phyloP scores from a whole-genome alignment of 2,329 filamentous ascomycete species.

The Diaporthe longicolla region DNA sequence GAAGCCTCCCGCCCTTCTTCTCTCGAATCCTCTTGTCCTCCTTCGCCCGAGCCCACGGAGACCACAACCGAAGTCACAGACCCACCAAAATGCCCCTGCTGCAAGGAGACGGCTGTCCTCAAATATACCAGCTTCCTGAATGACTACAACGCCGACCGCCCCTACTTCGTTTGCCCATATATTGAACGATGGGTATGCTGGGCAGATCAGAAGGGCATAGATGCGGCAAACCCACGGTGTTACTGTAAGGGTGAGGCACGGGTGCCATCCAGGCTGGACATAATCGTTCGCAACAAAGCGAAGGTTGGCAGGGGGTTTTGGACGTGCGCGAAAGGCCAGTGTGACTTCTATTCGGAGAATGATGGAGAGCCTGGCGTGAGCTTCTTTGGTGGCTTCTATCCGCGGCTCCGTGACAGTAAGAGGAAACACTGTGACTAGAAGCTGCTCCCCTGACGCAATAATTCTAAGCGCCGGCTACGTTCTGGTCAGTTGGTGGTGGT shows the following conservation, averaged over 20 bases:
- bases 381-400: neutral
- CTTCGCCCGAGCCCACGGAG: neutral
- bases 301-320: conserved; percentile 17
- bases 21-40: too few relatives aligned
- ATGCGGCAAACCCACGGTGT: neutral
- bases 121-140: neutral
- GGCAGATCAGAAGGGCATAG: conserved; percentile 8
- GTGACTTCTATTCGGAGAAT: conserved; percentile 32
- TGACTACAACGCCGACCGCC: neutral
- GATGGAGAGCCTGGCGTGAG: neutral
- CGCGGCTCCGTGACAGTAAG: neutral
- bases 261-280: conserved; percentile 2
- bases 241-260: neutral
- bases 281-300: neutral
- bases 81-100: neutral
- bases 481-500: neutral
- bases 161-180: conserved; percentile 19
- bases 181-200: conserved; percentile 3
- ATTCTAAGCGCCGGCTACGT: neutral
- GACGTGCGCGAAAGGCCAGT: conserved; percentile 11
- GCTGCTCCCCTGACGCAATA: neutral
- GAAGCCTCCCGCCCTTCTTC: too few relatives aligned
- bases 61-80: neutral
- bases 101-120: neutral
- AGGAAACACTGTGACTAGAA: neutral